A percentile compares a stretch with the other conserved stretches of the same genome.
Evolutionary conservation across 2,329 filamentous ascomycete species (phyloP).

Genomic region (Colletotrichum costaricense): DNA sequence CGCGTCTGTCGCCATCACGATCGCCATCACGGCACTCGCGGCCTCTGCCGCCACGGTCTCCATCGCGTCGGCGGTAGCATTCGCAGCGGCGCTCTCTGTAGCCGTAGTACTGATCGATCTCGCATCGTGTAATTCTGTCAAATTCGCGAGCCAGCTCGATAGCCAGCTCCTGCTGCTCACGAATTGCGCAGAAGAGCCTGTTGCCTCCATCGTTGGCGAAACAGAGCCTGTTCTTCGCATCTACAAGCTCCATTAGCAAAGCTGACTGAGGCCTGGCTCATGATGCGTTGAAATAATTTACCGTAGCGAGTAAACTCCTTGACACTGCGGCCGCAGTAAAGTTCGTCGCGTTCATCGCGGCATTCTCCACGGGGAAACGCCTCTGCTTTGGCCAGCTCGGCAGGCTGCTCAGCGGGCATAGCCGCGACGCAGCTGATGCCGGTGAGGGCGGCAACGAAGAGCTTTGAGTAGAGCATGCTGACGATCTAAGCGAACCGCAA

Average conservation of each 20-base stretch:
- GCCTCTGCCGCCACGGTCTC: slow-evolving; percentile 5
- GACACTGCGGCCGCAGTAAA: slow-evolving; percentile 29
- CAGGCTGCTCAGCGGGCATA: slow-evolving; percentile 24
- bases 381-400: slow-evolving; percentile 13
- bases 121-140: slow-evolving; percentile 14
- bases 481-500: not conserved
- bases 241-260: not conserved
- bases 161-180: slow-evolving; percentile 24
- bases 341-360: slow-evolving; percentile 13
- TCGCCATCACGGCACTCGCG: slow-evolving; percentile 13
- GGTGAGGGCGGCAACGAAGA: slow-evolving; percentile 22
- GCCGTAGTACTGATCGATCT: slow-evolving; percentile 23
- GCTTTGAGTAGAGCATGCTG: slow-evolving; percentile 26
- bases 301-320: slow-evolving; percentile 25
- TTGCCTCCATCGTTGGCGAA: slow-evolving; percentile 16
- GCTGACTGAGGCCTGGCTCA: no score
- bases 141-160: slow-evolving; percentile 18
- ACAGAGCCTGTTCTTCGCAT: slow-evolving; percentile 15
- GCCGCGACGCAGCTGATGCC: slow-evolving; percentile 26
- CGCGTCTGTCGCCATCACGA: not conserved
- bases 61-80: slow-evolving; percentile 27
- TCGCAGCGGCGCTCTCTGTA: slow-evolving; percentile 13
- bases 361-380: slow-evolving; percentile 24
- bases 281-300: not conserved
- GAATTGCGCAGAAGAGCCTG: slow-evolving; percentile 31